Evolutionary conservation across 495 filamentous ascomycete species (phyloP).

Genomic region (Tuber borchii): DNA sequence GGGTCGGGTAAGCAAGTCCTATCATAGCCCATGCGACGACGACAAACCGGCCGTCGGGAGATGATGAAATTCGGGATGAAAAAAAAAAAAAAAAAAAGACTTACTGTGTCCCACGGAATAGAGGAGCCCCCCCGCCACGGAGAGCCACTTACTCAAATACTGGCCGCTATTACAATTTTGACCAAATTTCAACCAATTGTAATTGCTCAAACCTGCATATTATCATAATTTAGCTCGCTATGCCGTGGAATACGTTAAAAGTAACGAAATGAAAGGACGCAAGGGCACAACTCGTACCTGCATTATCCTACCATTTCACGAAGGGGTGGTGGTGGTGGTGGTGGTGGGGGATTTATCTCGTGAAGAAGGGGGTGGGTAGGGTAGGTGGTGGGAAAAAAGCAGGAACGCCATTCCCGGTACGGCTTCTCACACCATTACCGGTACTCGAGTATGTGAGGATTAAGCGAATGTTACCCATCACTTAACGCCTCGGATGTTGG

Average conservation of each 20-base stretch:
- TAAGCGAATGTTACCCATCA: not conserved
- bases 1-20: not conserved
- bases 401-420: not conserved
- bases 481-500: not conserved
- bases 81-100: not conserved
- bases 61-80: not conserved
- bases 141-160: too few relatives aligned
- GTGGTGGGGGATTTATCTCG: not conserved
- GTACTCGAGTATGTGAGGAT: not conserved
- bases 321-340: not conserved
- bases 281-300: conserved; percentile 2
- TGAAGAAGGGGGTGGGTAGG: too few relatives aligned
- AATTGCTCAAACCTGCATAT: too few relatives aligned
- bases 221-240: too few relatives aligned
- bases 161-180: too few relatives aligned
- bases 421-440: not conserved
- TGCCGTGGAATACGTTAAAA: not conserved
- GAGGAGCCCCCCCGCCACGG: too few relatives aligned
- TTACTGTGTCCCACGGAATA: too few relatives aligned
- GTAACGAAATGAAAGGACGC: conserved; percentile 1
- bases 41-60: not conserved
- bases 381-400: not conserved
- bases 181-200: too few relatives aligned
- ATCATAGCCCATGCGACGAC: not conserved
- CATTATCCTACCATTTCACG: not conserved